These are phyloP conservation scores for Fraxinus velutina DNA, from an alignment of 305 asterid genomes.

Conservation along the genomic window DNA sequence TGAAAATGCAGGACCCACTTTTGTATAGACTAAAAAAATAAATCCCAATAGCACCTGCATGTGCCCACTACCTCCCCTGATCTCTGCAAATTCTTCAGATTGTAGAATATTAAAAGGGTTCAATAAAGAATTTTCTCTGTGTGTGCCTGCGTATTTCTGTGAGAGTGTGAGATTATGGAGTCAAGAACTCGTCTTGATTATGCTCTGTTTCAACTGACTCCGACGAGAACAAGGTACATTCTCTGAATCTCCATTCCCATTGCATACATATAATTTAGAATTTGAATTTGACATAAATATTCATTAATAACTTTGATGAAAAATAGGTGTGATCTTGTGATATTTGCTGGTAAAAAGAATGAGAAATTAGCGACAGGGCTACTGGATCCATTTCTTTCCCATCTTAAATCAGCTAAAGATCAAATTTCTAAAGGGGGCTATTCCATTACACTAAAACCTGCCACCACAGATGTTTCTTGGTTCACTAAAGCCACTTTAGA, in stretches of 20 bases:
- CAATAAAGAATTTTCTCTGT: not conserved
- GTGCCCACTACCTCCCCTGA: constrained; percentile 33
- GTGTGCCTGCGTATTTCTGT: not conserved
- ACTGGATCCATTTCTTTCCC: constrained; percentile 66
- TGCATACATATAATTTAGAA: not conserved
- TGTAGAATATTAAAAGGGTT: constrained; percentile 19
- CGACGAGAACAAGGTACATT: constrained; percentile 78
- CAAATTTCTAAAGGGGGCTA: constrained; percentile 79
- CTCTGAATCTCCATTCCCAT: not conserved
- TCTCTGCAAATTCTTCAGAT: constrained; percentile 27
- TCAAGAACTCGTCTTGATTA: constrained; percentile 55
- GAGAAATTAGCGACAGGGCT: constrained; percentile 82
- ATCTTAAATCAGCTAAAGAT: constrained; percentile 71
- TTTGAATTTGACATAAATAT: constrained; percentile 12
- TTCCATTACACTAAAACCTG: constrained; percentile 59
- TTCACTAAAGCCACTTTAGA: constrained; percentile 69
- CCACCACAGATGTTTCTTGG: constrained; percentile 45
- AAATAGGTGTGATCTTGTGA: constrained; percentile 75
- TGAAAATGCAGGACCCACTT: constrained; percentile 34
- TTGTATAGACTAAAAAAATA: constrained; percentile 20
- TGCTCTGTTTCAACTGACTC: constrained; percentile 78
- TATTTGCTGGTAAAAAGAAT: constrained; percentile 54
- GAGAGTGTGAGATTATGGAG: constrained; percentile 42
- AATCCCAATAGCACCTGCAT: constrained; percentile 29
- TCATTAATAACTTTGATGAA: not conserved